Evolutionary conservation across 768 basidiomycete genomes (phyloP).

Genomic region (Russula abietina): DNA sequence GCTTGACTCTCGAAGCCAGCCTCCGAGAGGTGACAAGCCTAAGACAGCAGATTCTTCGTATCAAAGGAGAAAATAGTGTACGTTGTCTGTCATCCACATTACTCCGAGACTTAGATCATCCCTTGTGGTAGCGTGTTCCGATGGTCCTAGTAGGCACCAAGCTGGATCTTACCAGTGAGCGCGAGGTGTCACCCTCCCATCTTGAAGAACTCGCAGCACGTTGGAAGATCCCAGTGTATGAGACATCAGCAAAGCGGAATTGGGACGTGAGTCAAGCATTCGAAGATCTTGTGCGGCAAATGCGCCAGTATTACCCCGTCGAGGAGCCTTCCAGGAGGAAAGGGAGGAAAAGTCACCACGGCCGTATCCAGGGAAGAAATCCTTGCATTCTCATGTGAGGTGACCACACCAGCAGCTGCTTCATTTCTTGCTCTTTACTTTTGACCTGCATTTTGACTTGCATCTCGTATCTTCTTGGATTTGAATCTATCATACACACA

Average conservation of each 20-base stretch:
- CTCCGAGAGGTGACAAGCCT: constrained; percentile 74
- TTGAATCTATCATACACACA: constrained; percentile 12
- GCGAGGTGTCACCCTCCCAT: constrained; percentile 62
- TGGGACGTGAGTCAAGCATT: constrained; percentile 79
- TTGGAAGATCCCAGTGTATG: constrained; percentile 75
- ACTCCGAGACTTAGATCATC: background rate
- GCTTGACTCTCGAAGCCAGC: constrained; percentile 76
- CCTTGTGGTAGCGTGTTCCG: constrained; percentile 47
- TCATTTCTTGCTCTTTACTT: constrained; percentile 6
- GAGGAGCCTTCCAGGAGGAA: constrained; percentile 32
- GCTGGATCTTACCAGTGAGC: constrained; percentile 71
- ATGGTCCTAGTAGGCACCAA: constrained; percentile 87
- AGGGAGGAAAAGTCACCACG: constrained; percentile 32
- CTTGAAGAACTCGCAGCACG: constrained; percentile 58
- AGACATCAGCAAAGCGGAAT: constrained; percentile 82
- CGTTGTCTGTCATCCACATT: constrained; percentile 22
- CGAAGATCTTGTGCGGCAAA: constrained; percentile 67
- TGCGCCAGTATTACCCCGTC: constrained; percentile 59
- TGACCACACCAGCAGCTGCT: background rate
- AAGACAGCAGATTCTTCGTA: constrained; percentile 73
- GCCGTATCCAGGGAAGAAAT: constrained; percentile 21
- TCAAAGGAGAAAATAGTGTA: constrained; percentile 66
- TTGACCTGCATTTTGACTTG: too few species aligned
- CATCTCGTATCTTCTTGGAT: constrained; percentile 12
- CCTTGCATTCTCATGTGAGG: constrained; percentile 38